Evolutionary conservation across 495 filamentous ascomycete genomes (phyloP).

Genomic region (Neurospora sublineolata): DNA sequence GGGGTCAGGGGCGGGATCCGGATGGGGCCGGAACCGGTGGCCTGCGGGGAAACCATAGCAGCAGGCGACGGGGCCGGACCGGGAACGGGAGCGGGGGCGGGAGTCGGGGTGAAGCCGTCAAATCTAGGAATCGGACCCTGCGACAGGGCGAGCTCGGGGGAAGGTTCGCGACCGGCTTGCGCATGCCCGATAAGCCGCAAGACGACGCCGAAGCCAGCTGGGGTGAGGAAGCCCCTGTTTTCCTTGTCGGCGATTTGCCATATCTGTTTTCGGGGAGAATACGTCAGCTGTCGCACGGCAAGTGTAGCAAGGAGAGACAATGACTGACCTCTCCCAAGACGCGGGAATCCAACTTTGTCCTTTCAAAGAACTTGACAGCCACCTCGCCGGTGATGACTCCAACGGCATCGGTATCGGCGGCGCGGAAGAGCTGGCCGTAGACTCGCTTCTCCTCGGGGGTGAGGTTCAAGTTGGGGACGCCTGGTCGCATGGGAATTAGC

Average conservation of each 20-base stretch:
- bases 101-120: constrained; percentile 52
- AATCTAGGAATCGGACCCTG: constrained; percentile 87
- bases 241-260: constrained; percentile 98
- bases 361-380: constrained; percentile 96
- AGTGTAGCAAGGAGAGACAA: constrained; percentile 5
- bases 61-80: constrained; percentile 44
- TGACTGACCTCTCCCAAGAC: constrained; percentile 70
- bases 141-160: constrained; percentile 56
- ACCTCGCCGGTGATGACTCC: constrained; percentile 94
- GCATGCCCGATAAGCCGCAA: constrained; percentile 91
- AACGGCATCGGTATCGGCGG: constrained; percentile 77
- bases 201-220: constrained; percentile 81
- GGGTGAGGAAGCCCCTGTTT: constrained; percentile 86
- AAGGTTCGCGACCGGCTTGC: constrained; percentile 71
- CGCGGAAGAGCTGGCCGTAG: constrained; percentile 81
- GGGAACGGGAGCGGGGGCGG: constrained; percentile 25
- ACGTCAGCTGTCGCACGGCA: constrained; percentile 2
- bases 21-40: constrained; percentile 56
- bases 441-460: constrained; percentile 85
- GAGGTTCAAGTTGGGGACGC: constrained; percentile 67
- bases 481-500: constrained; percentile 18
- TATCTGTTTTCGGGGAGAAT: constrained; percentile 45
- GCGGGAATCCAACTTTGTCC: constrained; percentile 73
- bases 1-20: constrained; percentile 82
- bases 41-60: constrained; percentile 29